Percentiles rank a stretch among this genome's conserved stretches.
phyloP scores from a whole-genome alignment of 2,329 filamentous ascomycete species.

The Pseudopyricularia javanii region DNA sequence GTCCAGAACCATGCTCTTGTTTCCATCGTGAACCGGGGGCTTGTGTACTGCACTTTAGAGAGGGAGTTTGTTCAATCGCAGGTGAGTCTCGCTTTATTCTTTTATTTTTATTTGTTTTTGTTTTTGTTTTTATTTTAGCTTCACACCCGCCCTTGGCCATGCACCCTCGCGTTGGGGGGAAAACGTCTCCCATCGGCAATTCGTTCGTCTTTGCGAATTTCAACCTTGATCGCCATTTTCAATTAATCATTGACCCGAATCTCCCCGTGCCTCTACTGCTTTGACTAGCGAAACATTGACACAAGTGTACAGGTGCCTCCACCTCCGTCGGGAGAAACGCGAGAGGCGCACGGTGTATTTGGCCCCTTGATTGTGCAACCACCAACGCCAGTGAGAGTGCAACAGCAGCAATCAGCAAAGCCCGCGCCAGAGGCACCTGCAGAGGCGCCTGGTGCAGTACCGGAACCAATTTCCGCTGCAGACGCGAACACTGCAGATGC shows the following conservation, averaged over 20 bases:
- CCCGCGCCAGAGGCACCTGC: slow-evolving; percentile 1
- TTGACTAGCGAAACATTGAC: slow-evolving; percentile 18
- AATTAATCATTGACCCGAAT: neutral
- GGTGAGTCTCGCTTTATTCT: slow-evolving; percentile 23
- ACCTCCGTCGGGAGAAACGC: slow-evolving; percentile 32
- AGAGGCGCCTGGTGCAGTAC: no score
- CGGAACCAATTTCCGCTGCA: no score
- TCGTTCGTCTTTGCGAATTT: neutral
- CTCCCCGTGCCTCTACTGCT: neutral
- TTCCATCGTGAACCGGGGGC: slow-evolving; percentile 49
- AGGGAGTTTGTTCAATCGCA: slow-evolving; percentile 34
- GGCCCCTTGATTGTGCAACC: slow-evolving; percentile 38
- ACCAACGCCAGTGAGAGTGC: slow-evolving; percentile 22
- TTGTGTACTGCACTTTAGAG: slow-evolving; percentile 48
- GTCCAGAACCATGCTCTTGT: slow-evolving; percentile 54
- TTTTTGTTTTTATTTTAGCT: neutral
- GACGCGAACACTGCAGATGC: slow-evolving; percentile 10
- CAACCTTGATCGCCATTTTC: neutral
- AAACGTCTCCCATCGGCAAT: neutral
- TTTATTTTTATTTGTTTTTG: neutral
- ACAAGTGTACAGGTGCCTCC: slow-evolving; percentile 33
- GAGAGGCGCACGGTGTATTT: slow-evolving; percentile 40
- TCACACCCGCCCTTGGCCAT: neutral
- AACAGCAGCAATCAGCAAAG: neutral
- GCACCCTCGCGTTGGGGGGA: neutral